Conservation (phyloP, 2,329 filamentous ascomycete species). For the Rutstroemia sp. region DNA sequence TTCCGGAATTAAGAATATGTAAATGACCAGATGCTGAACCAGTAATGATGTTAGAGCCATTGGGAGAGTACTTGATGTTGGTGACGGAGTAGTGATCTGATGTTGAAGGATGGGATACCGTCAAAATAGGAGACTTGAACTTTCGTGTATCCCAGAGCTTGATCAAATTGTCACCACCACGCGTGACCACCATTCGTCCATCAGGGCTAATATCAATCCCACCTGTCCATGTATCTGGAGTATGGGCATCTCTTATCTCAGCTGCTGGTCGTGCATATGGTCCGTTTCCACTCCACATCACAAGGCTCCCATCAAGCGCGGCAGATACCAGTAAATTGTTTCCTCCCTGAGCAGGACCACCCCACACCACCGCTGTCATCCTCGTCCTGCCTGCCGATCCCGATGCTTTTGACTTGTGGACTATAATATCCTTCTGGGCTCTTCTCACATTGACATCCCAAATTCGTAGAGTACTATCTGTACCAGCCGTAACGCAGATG, state of each 20-base stretch:
- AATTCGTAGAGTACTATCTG: constrained; percentile 90
- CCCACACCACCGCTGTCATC: constrained; percentile 92
- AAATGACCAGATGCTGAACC: constrained; percentile 81
- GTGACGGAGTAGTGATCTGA: constrained; percentile 76
- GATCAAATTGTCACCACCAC: constrained; percentile 85
- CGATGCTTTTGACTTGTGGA: constrained; percentile 87
- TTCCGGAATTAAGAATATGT: constrained; percentile 89
- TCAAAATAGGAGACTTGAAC: constrained; percentile 83
- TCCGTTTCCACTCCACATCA: constrained; percentile 87
- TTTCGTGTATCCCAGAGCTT: constrained; percentile 97
- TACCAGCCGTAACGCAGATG: constrained; percentile 81
- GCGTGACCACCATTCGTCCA: constrained; percentile 81
- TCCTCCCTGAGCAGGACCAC: constrained; percentile 65
- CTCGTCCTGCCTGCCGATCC: constrained; percentile 84
- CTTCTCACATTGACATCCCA: constrained; percentile 94
- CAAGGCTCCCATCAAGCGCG: constrained; percentile 80
- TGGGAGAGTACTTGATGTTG: constrained; percentile 86
- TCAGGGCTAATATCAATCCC: constrained; percentile 87
- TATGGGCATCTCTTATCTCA: constrained; percentile 80
- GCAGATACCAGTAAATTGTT: constrained; percentile 73
- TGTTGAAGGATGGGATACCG: constrained; percentile 70
- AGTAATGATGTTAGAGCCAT: constrained; percentile 76
- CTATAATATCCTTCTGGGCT: constrained; percentile 85
- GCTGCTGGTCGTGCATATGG: constrained; percentile 75
- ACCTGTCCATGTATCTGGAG: constrained; percentile 78